Evolutionary conservation across 306 rosid genomes (phyloP), one percentile per base, ranked within the genome.

Genomic region (Cucumis melo): DNA sequence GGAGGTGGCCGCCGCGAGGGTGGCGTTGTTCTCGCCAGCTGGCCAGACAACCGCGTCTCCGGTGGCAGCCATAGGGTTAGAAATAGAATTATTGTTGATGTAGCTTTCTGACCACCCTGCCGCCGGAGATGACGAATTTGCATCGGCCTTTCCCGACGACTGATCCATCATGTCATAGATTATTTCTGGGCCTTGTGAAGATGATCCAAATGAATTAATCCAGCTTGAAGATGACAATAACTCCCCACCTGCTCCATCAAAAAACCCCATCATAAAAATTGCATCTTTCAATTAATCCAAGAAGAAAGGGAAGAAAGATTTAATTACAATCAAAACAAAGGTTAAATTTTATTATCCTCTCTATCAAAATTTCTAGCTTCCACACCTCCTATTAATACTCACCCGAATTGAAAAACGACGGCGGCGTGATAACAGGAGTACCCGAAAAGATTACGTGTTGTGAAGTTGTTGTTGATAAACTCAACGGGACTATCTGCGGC

Each of bases 201-300:
- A 65, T 71, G 75, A 71, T 44, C 34, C 75, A 71, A 71, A 71
- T 48, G 75, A 71, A 48, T 24, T 46, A 14, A 48, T 56, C 75
- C 75, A 71, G 41, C 41, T 71, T 7, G 75, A 71, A 46, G 75
- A 23, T 11, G 75, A 71, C 23, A 56, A 56, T 6, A 72, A 17
- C 4, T 72, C 76, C 13, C 36, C 76, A 27, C 36, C 76, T 72
- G 44, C 55, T 50, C 8, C 76, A 24, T 27, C 60, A 71, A 46
- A 68, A 23, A 54, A n/a, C 58, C 75, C 75, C 10, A 4, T 23
- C 13, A 27, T 9, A 50, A 72, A 71, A 48, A 71, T 24, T 71
- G 7, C 2, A 46, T 48, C 36, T 44, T 72, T 5, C 17, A 14
- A 50, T 51, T 9, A 1, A 72, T 2, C 5, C 6, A 61, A 16